Evolutionary conservation across 371 early-diverging fungal genomes (phyloP).

Genomic region (Lichtheimia ramosa): DNA sequence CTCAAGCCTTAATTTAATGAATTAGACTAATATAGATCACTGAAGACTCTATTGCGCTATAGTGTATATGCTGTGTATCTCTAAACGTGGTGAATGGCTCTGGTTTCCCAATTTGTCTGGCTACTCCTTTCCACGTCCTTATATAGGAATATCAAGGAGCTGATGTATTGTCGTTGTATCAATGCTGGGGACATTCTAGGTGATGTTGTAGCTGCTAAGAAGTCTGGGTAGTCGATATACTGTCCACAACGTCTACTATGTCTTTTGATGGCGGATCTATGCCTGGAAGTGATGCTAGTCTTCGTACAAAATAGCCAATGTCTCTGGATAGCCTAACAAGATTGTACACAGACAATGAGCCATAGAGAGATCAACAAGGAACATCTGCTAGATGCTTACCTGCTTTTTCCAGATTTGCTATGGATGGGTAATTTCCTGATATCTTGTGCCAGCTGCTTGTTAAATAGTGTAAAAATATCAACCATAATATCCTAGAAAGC

Average conservation of each 20-base stretch:
- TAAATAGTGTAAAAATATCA: slow-evolving; percentile 77
- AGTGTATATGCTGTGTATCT: no score
- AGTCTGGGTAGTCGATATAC: neutral
- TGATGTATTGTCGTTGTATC: no score
- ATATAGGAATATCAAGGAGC: no score
- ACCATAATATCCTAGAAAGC: slow-evolving; percentile 57
- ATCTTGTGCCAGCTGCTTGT: slow-evolving; percentile 70
- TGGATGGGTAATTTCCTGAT: slow-evolving; percentile 63
- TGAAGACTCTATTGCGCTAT: no score
- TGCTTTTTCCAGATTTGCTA: slow-evolving; percentile 74
- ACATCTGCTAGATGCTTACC: slow-evolving; percentile 33
- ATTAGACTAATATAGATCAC: no score
- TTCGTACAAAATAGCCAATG: slow-evolving; percentile 65
- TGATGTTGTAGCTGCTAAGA: no score
- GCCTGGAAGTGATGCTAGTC: slow-evolving; percentile 66
- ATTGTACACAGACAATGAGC: neutral
- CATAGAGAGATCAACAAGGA: neutral
- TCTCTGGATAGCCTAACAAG: slow-evolving; percentile 65
- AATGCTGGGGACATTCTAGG: no score
- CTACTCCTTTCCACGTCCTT: no score
- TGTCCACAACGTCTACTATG: slow-evolving; percentile 69
- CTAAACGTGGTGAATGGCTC: no score
- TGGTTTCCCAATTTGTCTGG: no score
- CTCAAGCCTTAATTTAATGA: no score
- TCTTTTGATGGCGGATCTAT: slow-evolving; percentile 73